Conservation (phyloP, 495 filamentous ascomycete genomes). For the Pyrenopolyporus hunteri region DNA sequence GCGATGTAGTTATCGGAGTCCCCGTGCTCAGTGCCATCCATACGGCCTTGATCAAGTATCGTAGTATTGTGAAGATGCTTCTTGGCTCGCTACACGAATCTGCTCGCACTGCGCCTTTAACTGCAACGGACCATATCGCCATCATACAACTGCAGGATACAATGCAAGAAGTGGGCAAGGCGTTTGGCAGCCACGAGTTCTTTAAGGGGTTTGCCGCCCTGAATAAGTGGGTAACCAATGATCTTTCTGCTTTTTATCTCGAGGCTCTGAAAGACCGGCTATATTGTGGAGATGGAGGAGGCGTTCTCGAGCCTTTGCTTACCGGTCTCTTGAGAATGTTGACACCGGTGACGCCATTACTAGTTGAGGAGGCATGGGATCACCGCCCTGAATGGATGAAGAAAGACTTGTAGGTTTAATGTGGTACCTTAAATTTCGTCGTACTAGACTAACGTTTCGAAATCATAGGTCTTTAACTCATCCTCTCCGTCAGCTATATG, state of each 20-base stretch:
- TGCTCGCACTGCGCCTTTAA: constrained; percentile 49
- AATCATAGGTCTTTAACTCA: constrained; percentile 35
- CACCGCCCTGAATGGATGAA: constrained; percentile 70
- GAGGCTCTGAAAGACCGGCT: constrained; percentile 89
- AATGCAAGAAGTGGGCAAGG: constrained; percentile 61
- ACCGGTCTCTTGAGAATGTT: constrained; percentile 75
- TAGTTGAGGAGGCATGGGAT: constrained; percentile 89
- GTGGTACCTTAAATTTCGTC: not conserved
- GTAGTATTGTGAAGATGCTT: constrained; percentile 85
- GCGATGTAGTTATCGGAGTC: constrained; percentile 79
- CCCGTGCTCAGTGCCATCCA: constrained; percentile 76
- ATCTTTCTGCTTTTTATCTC: constrained; percentile 92
- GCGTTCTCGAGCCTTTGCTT: constrained; percentile 73
- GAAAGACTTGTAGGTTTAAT: constrained; percentile 42
- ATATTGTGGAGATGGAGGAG: constrained; percentile 75
- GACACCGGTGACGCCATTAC: constrained; percentile 77
- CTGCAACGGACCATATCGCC: constrained; percentile 73
- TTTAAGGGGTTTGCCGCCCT: constrained; percentile 75
- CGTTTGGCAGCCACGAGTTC: constrained; percentile 78
- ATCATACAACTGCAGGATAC: constrained; percentile 72
- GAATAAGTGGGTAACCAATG: constrained; percentile 77
- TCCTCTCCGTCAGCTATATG: constrained; percentile 52
- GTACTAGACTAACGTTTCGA: not conserved
- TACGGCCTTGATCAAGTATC: constrained; percentile 78
- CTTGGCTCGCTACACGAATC: constrained; percentile 78